Percentiles rank a stretch among this genome's conserved stretches.
These are phyloP conservation scores for Cercis canadensis DNA, from an alignment of 306 rosid genomes.

Conservation along the genomic window DNA sequence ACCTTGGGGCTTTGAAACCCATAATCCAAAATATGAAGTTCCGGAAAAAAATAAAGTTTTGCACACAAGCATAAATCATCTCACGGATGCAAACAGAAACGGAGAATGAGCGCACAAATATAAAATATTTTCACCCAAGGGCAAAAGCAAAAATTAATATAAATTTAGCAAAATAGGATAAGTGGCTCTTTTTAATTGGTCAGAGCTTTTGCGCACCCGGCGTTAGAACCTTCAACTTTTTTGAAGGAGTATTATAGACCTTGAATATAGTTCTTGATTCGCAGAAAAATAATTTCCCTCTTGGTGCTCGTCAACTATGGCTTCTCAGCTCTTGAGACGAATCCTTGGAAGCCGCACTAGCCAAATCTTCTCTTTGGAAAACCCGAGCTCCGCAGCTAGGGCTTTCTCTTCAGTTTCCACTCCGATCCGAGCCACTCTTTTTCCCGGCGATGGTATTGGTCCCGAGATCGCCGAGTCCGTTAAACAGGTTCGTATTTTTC, in stretches of 20 bases:
- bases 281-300: neutral
- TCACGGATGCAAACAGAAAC: too few species aligned
- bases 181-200: neutral
- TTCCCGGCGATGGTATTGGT: slow-evolving; percentile 98
- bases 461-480: slow-evolving; percentile 97
- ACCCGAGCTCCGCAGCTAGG: slow-evolving; percentile 41
- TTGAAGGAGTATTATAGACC: neutral
- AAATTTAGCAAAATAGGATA: neutral
- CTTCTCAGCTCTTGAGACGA: slow-evolving; percentile 74
- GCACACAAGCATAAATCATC: too few species aligned
- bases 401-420: slow-evolving; percentile 66
- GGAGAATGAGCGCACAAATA: too few species aligned
- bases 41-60: too few species aligned
- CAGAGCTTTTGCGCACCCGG: neutral
- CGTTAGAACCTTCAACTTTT: slow-evolving; percentile 14
- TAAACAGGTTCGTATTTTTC: slow-evolving; percentile 63
- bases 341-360: slow-evolving; percentile 63
- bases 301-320: slow-evolving; percentile 50
- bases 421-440: slow-evolving; percentile 90
- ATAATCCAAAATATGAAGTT: too few species aligned
- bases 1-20: too few species aligned
- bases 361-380: slow-evolving; percentile 45
- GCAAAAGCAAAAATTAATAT: neutral
- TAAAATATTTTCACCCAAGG: too few species aligned
- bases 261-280: neutral